A percentile compares a stretch with the other conserved stretches of the same genome.
Evolutionary conservation across 2,329 filamentous ascomycete genomes (phyloP).

Genomic region (Kalmusia sp.): DNA sequence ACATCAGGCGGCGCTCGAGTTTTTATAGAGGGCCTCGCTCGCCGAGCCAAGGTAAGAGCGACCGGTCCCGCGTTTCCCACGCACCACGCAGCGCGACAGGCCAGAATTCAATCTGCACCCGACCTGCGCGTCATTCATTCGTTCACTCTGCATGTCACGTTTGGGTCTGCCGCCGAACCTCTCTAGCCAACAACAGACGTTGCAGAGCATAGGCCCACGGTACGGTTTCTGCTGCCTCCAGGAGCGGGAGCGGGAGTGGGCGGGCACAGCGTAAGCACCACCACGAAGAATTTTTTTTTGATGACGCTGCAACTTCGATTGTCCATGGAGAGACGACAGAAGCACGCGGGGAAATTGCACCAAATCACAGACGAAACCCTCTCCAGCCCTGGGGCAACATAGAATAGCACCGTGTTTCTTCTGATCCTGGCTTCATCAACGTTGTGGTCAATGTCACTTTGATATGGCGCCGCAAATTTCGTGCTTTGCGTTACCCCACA

Average conservation of each 20-base stretch:
- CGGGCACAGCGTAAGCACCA: neutral
- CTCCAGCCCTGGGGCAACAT: too few relatives aligned
- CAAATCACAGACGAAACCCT: too few relatives aligned
- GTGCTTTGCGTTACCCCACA: neutral
- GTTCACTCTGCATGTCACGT: too few relatives aligned
- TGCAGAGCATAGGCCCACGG: neutral
- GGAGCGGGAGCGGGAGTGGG: neutral
- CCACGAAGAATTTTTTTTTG: slow-evolving; percentile 1
- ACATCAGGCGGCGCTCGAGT: slow-evolving; percentile 2
- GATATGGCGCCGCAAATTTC: neutral
- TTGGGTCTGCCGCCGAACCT: neutral
- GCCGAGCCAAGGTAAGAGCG: neutral
- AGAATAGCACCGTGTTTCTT: neutral
- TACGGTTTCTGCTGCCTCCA: neutral
- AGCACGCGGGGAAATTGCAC: too few relatives aligned
- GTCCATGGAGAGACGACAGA: neutral
- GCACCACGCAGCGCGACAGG: neutral
- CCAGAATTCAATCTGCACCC: neutral
- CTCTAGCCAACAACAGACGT: too few relatives aligned
- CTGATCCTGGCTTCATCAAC: neutral
- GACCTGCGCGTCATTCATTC: neutral
- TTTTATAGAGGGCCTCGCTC: slow-evolving; percentile 2
- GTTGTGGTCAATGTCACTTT: neutral
- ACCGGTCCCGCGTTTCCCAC: neutral
- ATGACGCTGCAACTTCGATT: neutral